Base-by-base conservation (phyloP, 768 basidiomycete genomes). In the Tremella fuciformis region DNA sequence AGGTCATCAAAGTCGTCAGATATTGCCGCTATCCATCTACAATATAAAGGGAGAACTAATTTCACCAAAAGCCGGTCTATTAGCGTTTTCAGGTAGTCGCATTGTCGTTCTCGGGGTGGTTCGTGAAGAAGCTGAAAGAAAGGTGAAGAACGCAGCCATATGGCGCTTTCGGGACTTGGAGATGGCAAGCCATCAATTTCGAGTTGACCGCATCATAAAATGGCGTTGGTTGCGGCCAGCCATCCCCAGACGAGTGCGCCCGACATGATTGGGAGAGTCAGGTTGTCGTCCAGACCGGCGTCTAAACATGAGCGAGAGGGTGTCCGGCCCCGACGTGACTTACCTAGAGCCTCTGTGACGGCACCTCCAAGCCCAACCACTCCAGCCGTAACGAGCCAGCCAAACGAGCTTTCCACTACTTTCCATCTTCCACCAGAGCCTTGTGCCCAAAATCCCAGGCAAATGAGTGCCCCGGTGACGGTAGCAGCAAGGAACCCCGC, bases 301-400 rank as follows among this genome's bases (percentile, higher is more conserved):
- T 93, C 90, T 94, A 71, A 25, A 49, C 29, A 25, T 50, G 55
- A 55, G 64, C n/a, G 15, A 6, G 42, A 15, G 42, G 7, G 6
- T 6, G 4, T 15, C 16, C 42, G n/a, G n/a, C 42, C 6, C 15
- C 8, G 42, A 6, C 6, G 4, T 18, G 37, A 81, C 85, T 60
- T 70, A 91, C 91, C 91, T 15, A 94, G 78, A 0, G 91, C 91
- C 76, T 94, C 92, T n/a, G 88, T 86, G 21, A 91, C 80, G 16
- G 88, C 91, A 19, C 88, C 86, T 13, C 91, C 85, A 29, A 91
- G 59, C 1, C 91, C 92, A 13, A 88, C 82, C 2, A 86, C 81
- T 8, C 84, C 63, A 13, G 72, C 64, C 13, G 85, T 83, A 0
- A 87, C 13, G 78, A 78, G 81, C 62, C 63, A 86, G 3, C 63